Base-by-base conservation (phyloP, 1,139 yeast species). In the Sugiyamaella grinbergsii region DNA sequence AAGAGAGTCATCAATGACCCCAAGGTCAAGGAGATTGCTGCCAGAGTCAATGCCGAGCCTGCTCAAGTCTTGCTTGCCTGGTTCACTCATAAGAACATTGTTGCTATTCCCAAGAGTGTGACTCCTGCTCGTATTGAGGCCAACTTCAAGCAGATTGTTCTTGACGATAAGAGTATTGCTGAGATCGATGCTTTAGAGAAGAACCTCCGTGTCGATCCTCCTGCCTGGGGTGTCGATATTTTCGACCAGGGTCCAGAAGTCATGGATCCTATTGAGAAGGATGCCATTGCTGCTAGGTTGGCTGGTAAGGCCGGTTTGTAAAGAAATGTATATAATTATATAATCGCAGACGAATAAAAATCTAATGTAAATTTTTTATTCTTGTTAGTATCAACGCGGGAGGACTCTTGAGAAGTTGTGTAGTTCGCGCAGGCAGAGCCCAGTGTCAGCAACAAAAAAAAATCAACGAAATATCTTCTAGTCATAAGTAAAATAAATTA, bases 81-180 rank as follows among this genome's bases (percentile, higher is more conserved):
- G 90, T 83, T 80, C 50, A 71, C 83, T 22, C 77, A 79, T 67
- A 81, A 89, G 70, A 85, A 83, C 37, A 75, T 80, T 42, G 80
- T 82, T 26, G 85, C 82, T 8, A 72, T 87, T 58, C 91, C 94
- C 51, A 87, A 87, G 70, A 82, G 91, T 23, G 78, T 78, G 43
- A 81, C 78, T 29, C 77, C 79, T 7, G 64, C 69, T 8, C 80
- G 95, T 71, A 77, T 87, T 56, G 75, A 66, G 48, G 67, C 77
- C 49, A 87, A 87, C 70, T 71, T 79, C 55, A 65, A 78, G 57
- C 70, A 76, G 13, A 68, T 83, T 46, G 72, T 72, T 4, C 70
- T 87, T 47, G 61, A 74, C 2, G 73, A 75, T 7, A 83, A 75
- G 46, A 89, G 83, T 59, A 73, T 83, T 33, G 71, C 70, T 22